Evolutionary conservation across 1,284 basidiomycete species (phyloP).

Genomic region (Prillingera fragicola): DNA sequence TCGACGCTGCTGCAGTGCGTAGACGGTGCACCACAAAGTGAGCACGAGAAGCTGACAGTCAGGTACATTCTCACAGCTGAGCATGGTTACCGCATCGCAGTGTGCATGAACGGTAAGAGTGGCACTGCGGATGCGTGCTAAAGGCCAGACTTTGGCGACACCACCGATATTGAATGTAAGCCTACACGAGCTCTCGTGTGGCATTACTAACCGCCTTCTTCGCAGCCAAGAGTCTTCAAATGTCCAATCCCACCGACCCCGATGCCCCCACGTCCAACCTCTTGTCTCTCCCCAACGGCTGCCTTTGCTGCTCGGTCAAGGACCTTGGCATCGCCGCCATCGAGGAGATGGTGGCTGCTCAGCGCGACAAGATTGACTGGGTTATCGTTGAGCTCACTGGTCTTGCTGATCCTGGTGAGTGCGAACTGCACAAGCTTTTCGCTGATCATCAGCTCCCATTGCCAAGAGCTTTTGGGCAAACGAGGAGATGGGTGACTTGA

Average conservation of each 20-base stretch:
- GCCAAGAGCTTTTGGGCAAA: conserved; percentile 88
- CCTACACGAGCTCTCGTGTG: neutral
- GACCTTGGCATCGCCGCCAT: conserved; percentile 85
- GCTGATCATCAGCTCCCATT: conserved; percentile 54
- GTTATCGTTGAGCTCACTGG: conserved; percentile 90
- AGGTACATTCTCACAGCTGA: conserved; percentile 82
- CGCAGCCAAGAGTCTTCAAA: conserved; percentile 42
- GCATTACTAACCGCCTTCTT: neutral
- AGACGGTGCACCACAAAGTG: neutral
- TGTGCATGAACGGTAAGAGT: conserved; percentile 78
- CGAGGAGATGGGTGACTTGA: conserved; percentile 72
- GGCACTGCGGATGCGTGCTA: neutral
- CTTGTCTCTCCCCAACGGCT: conserved; percentile 85
- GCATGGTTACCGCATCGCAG: conserved; percentile 89
- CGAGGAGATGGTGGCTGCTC: conserved; percentile 59
- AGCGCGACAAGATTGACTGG: conserved; percentile 77
- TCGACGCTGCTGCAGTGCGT: conserved; percentile 65
- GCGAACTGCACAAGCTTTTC: neutral
- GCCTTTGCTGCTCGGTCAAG: conserved; percentile 89
- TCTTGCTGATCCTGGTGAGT: conserved; percentile 77
- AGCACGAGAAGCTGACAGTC: conserved; percentile 2
- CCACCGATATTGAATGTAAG: conserved; percentile 50
- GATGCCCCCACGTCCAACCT: conserved; percentile 50
- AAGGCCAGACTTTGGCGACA: conserved; percentile 48
- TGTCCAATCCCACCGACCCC: conserved; percentile 55